Evolutionary conservation across 345 rosid species (phyloP).

Genomic region (Excoecaria agallocha): DNA sequence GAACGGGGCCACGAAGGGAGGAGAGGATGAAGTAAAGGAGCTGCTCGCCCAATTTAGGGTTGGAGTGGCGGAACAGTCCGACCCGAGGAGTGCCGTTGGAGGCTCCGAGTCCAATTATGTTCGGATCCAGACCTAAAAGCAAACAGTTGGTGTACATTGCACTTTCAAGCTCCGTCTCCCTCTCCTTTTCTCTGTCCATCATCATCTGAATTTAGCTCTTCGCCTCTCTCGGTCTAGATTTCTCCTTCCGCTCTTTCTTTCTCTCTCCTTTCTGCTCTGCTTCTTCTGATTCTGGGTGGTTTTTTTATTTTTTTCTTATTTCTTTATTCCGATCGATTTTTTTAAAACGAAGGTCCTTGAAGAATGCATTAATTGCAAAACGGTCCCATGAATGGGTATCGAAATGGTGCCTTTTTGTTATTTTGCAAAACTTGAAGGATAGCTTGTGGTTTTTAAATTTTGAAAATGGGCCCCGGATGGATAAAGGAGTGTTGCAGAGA

Average conservation of each 20-base stretch:
- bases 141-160: conserved; percentile 99
- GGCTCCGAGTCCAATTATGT: conserved; percentile 77
- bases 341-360: conserved; percentile 28
- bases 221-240: conserved; percentile 66
- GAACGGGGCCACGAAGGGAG: conserved; percentile 94
- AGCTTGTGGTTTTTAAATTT: background rate
- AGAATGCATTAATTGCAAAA: conserved; percentile 17
- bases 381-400: background rate
- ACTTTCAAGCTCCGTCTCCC: conserved; percentile 97
- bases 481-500: background rate
- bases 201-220: conserved; percentile 62
- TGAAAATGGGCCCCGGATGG: conserved; percentile 13
- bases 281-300: conserved; percentile 25
- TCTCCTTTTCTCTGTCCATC: conserved; percentile 99
- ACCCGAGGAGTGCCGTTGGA: conserved; percentile 80
- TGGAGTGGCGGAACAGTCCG: conserved; percentile 96
- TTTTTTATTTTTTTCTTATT: conserved; percentile 12
- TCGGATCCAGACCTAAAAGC: conserved; percentile 94
- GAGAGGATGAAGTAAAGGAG: conserved; percentile 98
- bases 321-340: conserved; percentile 14
- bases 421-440: background rate
- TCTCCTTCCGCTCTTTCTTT: conserved; percentile 2
- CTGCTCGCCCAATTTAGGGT: conserved; percentile 99
- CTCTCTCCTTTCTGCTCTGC: conserved; percentile 24
- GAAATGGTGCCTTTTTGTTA: conserved; percentile 3